Base-by-base conservation (phyloP, 352 stramenopile genomes). In the Thalassiosira mediterranea region DNA sequence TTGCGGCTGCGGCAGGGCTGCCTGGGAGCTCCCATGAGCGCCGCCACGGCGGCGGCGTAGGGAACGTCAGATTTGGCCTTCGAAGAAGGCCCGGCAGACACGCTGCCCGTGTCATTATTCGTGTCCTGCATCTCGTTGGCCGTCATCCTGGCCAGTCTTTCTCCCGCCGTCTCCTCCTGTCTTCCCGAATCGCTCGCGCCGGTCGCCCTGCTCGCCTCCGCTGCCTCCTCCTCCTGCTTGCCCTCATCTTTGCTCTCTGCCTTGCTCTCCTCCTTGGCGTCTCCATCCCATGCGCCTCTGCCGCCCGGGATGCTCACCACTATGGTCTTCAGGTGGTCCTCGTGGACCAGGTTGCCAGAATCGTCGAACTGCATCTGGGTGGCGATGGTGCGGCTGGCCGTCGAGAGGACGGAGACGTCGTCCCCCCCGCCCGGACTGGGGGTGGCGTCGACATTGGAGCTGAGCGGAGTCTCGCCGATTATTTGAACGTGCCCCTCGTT, bases 281-380 rank as follows among this genome's bases (percentile, higher is more conserved):
- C n/a, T n/a, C n/a, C n/a, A n/a, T n/a, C n/a, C n/a, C n/a, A n/a
- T n/a, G n/a, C n/a, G n/a, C n/a, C n/a, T n/a, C n/a, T n/a, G n/a
- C n/a, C n/a, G n/a, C n/a, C n/a, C n/a, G n/a, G n/a, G n/a, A n/a
- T 56, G 10, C 21, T 4, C 1, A 56, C 47, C 29, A 28, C 34
- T 56, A 34, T 56, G 29, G 47, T 56, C 34, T 32, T 56, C 0
- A 56, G 11, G n/a, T n/a, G n/a, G n/a, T n/a, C n/a, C n/a, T n/a
- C n/a, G n/a, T n/a, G n/a, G n/a, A n/a, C n/a, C n/a, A n/a, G n/a
- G 29, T 56, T 28, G 8, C 29, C 47, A 56, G 17, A 11, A 26
- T 65, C 57, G 21, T 25, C 28, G 31, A 11, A 23, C 0, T 32
- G n/a, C 21, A 44, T 66, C 21, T 66, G 57, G 2, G 57, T 66